Evolutionary conservation across 371 early-diverging fungal species (phyloP), one percentile per base, ranked within the genome.

Genomic region (Smittium mucronatum): DNA sequence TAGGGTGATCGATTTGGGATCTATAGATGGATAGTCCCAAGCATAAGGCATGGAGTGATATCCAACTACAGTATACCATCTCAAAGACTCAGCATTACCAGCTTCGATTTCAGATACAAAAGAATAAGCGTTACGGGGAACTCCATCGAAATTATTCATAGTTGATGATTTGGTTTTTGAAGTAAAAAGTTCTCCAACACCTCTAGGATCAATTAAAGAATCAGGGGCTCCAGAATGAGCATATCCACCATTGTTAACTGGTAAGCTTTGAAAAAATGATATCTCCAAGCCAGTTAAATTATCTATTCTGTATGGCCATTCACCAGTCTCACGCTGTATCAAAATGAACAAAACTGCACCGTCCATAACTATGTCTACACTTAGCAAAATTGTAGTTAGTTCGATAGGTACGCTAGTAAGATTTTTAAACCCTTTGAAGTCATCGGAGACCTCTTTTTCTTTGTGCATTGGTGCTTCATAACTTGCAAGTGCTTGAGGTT

Each of bases 301-400:
- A 34, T 92, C 91, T 60, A 98, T 84, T 15, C 87, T 79, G 70
- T 88, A 94, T 17, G 97, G 99, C 99, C 99, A 98, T 67, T 86
- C 81, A 2, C 86, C 85, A 33, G 84, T 82, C 74, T 91, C 91
- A 57, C 85, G 84, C 58, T 85, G 83, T 61, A 95, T 78, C 0
- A 90, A 75, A 36, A 98, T 86, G 75, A 94, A 95, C 25, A 98
- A 78, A 0, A 93, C 93, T 0, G 98, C 94, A 34, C 88, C 88
- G 66, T 95, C 89, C 69, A 97, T 74, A 11, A 88, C 70, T 31
- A 91, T 83, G 26, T 92, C 86, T 1, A 89, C 86, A 8, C 91
- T 83, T 31, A 97, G 80, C 34, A 98, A 78, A 28, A 87, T 75
- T 66, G 75, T 76, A 1, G 66, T 65, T 64, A 63, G 26, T 28